phyloP scores from a whole-genome alignment of 495 filamentous ascomycete genomes.

The Aspergillus funiculosus region DNA sequence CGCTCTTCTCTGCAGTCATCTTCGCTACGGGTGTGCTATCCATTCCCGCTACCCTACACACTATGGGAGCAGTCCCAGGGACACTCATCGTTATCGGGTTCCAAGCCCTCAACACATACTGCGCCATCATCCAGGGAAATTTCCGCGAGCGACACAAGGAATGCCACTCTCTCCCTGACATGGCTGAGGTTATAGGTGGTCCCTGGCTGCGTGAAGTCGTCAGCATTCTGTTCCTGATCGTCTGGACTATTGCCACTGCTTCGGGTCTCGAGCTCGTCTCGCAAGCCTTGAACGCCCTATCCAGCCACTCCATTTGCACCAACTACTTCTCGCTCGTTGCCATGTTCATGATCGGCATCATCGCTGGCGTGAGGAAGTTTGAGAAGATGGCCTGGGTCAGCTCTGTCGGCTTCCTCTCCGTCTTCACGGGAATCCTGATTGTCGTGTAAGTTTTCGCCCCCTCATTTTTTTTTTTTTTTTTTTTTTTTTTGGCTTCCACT shows the following conservation, averaged over 20 bases:
- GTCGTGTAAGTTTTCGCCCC: too few species aligned
- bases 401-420: conserved; percentile 40
- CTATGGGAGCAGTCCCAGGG: conserved; percentile 54
- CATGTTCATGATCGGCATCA: conserved; percentile 61
- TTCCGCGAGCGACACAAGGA: conserved; percentile 33
- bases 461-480: too few species aligned
- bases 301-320: conserved; percentile 43
- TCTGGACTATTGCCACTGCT: conserved; percentile 43
- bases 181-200: conserved; percentile 59
- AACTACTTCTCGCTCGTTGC: conserved; percentile 37
- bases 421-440: conserved; percentile 45
- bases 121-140: conserved; percentile 32
- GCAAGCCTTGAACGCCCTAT: conserved; percentile 46
- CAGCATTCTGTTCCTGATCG: conserved; percentile 41
- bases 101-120: conserved; percentile 57
- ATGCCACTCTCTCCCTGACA: conserved; percentile 59
- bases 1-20: conserved; percentile 48
- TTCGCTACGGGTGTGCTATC: conserved; percentile 57
- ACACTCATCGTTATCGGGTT: conserved; percentile 53
- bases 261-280: conserved; percentile 48
- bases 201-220: conserved; percentile 39
- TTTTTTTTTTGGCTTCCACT: too few species aligned
- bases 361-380: conserved; percentile 36
- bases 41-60: conserved; percentile 55
- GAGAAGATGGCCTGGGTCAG: conserved; percentile 43